phyloP scores from a whole-genome alignment of 2,329 filamentous ascomycete species.

The Simplicillium sp. region DNA sequence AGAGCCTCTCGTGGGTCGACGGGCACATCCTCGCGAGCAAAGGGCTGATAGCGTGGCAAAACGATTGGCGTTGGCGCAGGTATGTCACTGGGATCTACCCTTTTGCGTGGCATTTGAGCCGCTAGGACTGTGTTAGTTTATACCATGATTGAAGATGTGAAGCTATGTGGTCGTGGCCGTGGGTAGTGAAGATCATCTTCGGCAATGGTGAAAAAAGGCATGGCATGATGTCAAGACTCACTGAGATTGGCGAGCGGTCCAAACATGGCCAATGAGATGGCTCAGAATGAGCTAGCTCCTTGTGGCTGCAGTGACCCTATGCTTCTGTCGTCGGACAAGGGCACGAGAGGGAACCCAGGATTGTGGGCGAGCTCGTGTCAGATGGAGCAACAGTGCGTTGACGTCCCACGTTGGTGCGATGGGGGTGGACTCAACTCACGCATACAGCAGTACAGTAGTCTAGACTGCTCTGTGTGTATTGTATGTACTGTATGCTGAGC shows the following conservation, averaged over 20 bases:
- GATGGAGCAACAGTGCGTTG: no score
- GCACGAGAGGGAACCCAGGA: no score
- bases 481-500: neutral
- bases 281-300: neutral
- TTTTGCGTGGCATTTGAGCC: conserved; percentile 8
- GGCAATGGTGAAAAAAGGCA: no score
- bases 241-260: neutral
- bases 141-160: neutral
- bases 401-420: no score
- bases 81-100: conserved; percentile 37
- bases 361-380: no score
- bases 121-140: conserved; percentile 1
- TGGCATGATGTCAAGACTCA: neutral
- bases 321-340: no score
- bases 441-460: no score
- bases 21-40: conserved; percentile 19
- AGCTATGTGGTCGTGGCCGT: neutral
- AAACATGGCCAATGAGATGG: neutral
- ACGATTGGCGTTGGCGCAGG: conserved; percentile 46
- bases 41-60: conserved; percentile 37
- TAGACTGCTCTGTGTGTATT: neutral
- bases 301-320: neutral
- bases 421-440: no score
- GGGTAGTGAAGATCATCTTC: no score
- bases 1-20: conserved; percentile 26